Conservation (phyloP, 257 asterid species). For the Osmanthus fragrans region DNA sequence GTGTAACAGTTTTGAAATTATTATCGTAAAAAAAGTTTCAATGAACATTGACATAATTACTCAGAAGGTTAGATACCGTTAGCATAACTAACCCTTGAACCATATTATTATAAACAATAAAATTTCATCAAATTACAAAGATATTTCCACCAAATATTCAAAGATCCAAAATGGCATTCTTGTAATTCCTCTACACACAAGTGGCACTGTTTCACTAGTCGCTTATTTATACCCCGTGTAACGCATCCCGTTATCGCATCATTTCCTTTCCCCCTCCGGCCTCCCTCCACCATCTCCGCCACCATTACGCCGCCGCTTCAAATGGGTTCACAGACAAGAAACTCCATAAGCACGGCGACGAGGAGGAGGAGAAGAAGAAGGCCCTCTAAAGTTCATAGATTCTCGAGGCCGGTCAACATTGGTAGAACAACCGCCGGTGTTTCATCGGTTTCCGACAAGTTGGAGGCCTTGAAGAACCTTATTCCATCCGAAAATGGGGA, state of each 20-base stretch:
- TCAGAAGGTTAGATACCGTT: no score
- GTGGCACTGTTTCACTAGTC: conserved; percentile 28
- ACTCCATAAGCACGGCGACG: conserved; percentile 19
- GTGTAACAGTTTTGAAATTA: no score
- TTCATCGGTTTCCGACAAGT: conserved; percentile 56
- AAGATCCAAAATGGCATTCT: conserved; percentile 31
- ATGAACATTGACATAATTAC: no score
- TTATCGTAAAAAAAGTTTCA: no score
- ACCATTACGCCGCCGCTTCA: conserved; percentile 3
- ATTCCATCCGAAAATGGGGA: conserved; percentile 45
- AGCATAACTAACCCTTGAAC: no score
- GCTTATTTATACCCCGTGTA: conserved; percentile 51
- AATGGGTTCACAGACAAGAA: conserved; percentile 59
- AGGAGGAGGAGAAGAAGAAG: conserved; percentile 41
- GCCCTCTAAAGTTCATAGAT: neutral
- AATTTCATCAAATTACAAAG: conserved; percentile 2
- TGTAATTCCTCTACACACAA: conserved; percentile 28
- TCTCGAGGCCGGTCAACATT: neutral
- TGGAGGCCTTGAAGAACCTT: conserved; percentile 74
- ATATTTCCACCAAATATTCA: neutral
- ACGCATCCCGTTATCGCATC: conserved; percentile 42
- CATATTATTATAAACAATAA: neutral
- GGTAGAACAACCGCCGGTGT: conserved; percentile 8
- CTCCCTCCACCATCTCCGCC: neutral
- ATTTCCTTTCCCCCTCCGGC: neutral